phyloP scores from a whole-genome alignment of 164 flowering plant species.

The Nymphaea colorata region DNA sequence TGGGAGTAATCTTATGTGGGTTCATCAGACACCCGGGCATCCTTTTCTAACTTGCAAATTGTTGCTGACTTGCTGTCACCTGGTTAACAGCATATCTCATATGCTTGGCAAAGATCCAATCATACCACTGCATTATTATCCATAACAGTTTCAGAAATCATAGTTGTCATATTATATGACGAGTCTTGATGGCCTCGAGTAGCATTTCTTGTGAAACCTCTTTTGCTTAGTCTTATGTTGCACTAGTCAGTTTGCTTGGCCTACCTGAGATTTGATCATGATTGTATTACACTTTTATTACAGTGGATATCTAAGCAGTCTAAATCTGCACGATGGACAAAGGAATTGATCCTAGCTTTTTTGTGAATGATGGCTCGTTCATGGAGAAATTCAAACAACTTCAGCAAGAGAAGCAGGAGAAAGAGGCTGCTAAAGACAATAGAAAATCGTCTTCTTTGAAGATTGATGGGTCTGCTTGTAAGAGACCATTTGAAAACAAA shows the following conservation, averaged over 20 bases:
- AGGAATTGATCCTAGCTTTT: conserved; percentile 38
- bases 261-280: background rate
- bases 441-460: conserved; percentile 20
- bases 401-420: conserved; percentile 43
- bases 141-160: no score
- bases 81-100: no score
- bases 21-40: no score
- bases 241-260: background rate
- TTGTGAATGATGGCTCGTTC: conserved; percentile 92
- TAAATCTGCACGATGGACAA: conserved; percentile 39
- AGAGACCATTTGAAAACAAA: conserved; percentile 21
- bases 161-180: no score
- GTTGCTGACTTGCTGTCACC: no score
- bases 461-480: conserved; percentile 22
- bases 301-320: background rate
- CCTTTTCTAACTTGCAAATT: no score
- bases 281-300: no score
- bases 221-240: background rate
- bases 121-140: no score
- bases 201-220: no score
- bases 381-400: conserved; percentile 92
- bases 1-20: no score
- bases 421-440: conserved; percentile 14
- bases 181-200: no score
- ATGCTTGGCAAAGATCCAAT: no score